These are phyloP conservation scores for Heterobasidion irregulare DNA, from an alignment of 1,284 basidiomycete genomes.

Conservation along the genomic window DNA sequence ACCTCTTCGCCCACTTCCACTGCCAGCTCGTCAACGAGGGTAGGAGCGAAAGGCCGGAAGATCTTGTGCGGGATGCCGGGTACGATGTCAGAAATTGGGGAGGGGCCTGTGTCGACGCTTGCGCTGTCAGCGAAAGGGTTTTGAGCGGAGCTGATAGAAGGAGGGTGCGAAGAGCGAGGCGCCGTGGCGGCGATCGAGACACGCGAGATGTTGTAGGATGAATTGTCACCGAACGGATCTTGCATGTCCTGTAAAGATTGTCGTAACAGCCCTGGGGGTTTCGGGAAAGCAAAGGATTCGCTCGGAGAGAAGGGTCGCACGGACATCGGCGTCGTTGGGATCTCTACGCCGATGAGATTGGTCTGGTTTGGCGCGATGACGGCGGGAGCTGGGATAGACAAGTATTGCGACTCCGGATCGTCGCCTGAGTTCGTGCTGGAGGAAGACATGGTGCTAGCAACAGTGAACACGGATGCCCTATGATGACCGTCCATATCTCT, in stretches of 20 bases:
- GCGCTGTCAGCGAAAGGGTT: neutral
- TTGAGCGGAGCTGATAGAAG: neutral
- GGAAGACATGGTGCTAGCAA: conserved; percentile 8
- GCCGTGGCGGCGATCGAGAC: neutral
- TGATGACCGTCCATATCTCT: conserved; percentile 14
- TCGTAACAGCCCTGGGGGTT: conserved; percentile 31
- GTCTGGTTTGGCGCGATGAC: conserved; percentile 1
- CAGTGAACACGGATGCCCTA: conserved; percentile 11
- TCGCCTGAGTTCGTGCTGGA: neutral
- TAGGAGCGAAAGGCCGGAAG: conserved; percentile 47
- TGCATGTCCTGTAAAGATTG: neutral
- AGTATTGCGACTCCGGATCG: conserved; percentile 24
- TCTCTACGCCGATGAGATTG: too few species aligned
- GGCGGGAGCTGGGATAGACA: conserved; percentile 21
- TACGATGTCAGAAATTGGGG: conserved; percentile 11
- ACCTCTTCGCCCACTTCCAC: conserved; percentile 45
- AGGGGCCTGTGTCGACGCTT: neutral
- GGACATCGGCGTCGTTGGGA: conserved; percentile 36
- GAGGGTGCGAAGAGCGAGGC: neutral
- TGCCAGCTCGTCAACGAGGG: conserved; percentile 48
- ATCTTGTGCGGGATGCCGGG: conserved; percentile 35
- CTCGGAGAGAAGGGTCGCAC: conserved; percentile 57
- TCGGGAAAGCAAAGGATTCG: conserved; percentile 59
- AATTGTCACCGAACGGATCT: conserved; percentile 8
- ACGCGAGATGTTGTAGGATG: neutral